Evolutionary conservation across 495 filamentous ascomycete genomes (phyloP).

Genomic region (Xylaria flabelliformis): DNA sequence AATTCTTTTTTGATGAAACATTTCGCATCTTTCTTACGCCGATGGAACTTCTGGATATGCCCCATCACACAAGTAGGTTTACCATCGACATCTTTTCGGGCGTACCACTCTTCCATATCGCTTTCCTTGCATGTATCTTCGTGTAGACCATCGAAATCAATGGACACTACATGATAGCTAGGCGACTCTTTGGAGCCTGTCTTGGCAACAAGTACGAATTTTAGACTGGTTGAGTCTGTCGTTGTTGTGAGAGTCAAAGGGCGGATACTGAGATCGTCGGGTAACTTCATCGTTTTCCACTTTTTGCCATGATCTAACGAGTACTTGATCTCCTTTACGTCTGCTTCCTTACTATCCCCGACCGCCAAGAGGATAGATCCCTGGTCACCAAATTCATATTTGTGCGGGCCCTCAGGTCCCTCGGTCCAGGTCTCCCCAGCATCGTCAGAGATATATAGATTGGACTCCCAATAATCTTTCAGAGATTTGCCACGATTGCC

Average conservation of each 20-base stretch:
- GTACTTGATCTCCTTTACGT: slow-evolving; percentile 65
- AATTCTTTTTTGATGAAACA: slow-evolving; percentile 91
- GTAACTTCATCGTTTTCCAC: slow-evolving; percentile 72
- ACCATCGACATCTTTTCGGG: slow-evolving; percentile 77
- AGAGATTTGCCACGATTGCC: slow-evolving; percentile 85
- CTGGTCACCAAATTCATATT: slow-evolving; percentile 93
- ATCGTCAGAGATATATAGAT: slow-evolving; percentile 89
- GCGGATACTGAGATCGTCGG: slow-evolving; percentile 64
- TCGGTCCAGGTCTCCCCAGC: slow-evolving; percentile 83
- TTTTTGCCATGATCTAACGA: slow-evolving; percentile 86
- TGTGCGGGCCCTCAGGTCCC: slow-evolving; percentile 81
- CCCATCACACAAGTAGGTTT: slow-evolving; percentile 93
- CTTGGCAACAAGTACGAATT: slow-evolving; percentile 73
- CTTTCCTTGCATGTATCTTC: slow-evolving; percentile 77
- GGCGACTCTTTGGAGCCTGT: slow-evolving; percentile 54
- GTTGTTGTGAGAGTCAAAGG: slow-evolving; percentile 81
- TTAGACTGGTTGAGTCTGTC: slow-evolving; percentile 86
- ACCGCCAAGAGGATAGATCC: slow-evolving; percentile 87
- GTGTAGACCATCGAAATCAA: slow-evolving; percentile 85
- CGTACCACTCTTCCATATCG: slow-evolving; percentile 89
- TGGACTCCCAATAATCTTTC: slow-evolving; percentile 64
- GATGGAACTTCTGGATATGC: slow-evolving; percentile 80
- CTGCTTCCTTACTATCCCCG: slow-evolving; percentile 68
- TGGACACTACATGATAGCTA: slow-evolving; percentile 65
- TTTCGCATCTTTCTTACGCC: slow-evolving; percentile 82